Evolutionary conservation across 2,329 filamentous ascomycete species (phyloP).

Genomic region (Drechslera avenae): DNA sequence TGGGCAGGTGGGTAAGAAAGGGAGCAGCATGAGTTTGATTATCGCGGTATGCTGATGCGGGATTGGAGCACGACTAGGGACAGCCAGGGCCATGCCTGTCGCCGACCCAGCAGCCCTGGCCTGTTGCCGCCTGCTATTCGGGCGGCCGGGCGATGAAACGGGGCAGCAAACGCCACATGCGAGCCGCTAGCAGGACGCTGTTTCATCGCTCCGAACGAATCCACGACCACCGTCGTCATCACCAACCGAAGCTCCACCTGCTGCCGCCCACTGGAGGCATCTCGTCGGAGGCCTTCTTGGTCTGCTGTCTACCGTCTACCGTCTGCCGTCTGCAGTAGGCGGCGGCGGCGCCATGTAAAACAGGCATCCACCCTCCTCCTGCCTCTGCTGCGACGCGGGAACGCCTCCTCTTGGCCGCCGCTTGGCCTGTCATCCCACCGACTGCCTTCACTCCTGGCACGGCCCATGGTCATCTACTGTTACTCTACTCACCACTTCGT

Average conservation of each 20-base stretch:
- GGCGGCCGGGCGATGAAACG: slow-evolving; percentile 26
- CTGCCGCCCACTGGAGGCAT: not conserved
- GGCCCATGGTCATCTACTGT: slow-evolving; percentile 10
- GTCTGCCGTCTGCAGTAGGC: no score
- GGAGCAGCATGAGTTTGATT: slow-evolving; percentile 33
- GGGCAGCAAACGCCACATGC: slow-evolving; percentile 21
- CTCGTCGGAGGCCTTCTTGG: not conserved
- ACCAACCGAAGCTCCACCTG: no score
- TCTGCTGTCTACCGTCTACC: slow-evolving; percentile 14
- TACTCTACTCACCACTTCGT: slow-evolving; percentile 4
- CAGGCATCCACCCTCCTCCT: not conserved
- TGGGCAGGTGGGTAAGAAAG: slow-evolving; percentile 28
- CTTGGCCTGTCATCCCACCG: slow-evolving; percentile 1
- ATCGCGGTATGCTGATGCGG: slow-evolving; percentile 13
- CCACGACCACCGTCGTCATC: slow-evolving; percentile 3
- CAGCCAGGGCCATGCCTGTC: slow-evolving; percentile 10
- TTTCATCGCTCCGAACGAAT: slow-evolving; percentile 32
- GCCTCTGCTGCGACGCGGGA: slow-evolving; percentile 1
- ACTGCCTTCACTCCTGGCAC: slow-evolving; percentile 2
- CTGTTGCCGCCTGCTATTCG: slow-evolving; percentile 18
- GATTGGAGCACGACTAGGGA: slow-evolving; percentile 24
- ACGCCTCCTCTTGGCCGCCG: not conserved
- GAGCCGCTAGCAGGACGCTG: slow-evolving; percentile 17
- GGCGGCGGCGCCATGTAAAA: slow-evolving; percentile 13
- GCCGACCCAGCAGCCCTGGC: slow-evolving; percentile 15